Conservation (phyloP, 2,329 filamentous ascomycete species). For the Paramyrothecium sp. region DNA sequence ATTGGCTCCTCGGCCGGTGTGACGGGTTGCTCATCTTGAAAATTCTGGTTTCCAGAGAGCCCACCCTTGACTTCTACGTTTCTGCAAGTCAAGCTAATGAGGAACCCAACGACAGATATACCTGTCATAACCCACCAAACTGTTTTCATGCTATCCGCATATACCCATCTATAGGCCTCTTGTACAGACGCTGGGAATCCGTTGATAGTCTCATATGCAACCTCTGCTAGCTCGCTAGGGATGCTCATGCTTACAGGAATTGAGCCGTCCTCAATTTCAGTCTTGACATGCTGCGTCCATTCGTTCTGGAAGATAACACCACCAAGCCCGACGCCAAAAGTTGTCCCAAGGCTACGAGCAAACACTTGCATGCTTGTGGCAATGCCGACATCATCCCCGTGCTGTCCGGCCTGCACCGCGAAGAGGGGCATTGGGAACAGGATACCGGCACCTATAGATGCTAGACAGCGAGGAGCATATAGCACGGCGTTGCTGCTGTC, state of each 20-base stretch:
- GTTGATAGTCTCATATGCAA: not conserved
- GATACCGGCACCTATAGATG: not conserved
- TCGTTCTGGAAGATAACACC: slow-evolving; percentile 1
- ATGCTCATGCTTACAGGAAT: not conserved
- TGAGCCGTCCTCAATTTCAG: not conserved
- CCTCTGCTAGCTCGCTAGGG: not conserved
- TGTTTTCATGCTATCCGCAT: not conserved
- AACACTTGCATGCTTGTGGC: not conserved
- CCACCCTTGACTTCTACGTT: not conserved
- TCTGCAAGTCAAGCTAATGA: not conserved
- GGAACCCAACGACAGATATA: not conserved
- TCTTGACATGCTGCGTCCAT: not conserved
- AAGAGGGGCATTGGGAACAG: not conserved
- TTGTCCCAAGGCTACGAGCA: not conserved
- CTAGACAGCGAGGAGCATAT: not conserved
- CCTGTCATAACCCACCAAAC: not conserved
- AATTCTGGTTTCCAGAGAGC: not conserved
- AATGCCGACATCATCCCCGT: not conserved
- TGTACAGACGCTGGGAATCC: not conserved
- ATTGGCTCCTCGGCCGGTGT: too few relatives aligned
- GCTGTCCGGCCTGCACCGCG: not conserved
- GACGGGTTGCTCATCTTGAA: not conserved
- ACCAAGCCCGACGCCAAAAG: not conserved
- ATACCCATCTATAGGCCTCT: not conserved
- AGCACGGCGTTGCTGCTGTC: not conserved